Conservation (phyloP, 1,139 yeast genomes). For the Candida mesenterica region DNA sequence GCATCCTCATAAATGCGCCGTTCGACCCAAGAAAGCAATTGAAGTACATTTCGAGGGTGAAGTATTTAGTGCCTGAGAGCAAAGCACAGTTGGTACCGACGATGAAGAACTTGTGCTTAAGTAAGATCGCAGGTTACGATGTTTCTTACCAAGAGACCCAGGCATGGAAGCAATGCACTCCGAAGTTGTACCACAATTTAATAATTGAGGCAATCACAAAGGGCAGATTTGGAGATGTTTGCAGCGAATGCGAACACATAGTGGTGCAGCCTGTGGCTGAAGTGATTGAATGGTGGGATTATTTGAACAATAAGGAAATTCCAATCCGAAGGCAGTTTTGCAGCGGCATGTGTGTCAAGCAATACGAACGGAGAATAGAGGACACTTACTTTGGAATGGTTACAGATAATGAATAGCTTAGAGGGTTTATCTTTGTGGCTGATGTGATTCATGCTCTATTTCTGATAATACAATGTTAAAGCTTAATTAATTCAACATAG, state of each 20-base stretch:
- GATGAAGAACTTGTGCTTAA: constrained; percentile 41
- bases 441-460: no score
- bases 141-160: constrained; percentile 45
- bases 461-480: not conserved
- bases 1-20: constrained; percentile 7
- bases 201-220: constrained; percentile 44
- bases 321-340: constrained; percentile 50
- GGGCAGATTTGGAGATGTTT: constrained; percentile 45
- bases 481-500: constrained; percentile 33
- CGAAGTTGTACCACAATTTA: constrained; percentile 32
- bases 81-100: constrained; percentile 27
- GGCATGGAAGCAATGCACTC: constrained; percentile 41
- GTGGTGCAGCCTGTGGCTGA: constrained; percentile 53
- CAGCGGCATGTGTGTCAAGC: constrained; percentile 38
- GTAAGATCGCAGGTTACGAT: constrained; percentile 44
- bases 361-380: constrained; percentile 12
- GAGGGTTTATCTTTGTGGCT: no score
- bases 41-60: constrained; percentile 27
- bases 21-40: constrained; percentile 13
- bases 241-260: constrained; percentile 47
- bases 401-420: constrained; percentile 8
- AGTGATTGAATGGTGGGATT: constrained; percentile 63
- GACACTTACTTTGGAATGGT: constrained; percentile 1
- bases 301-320: constrained; percentile 35
- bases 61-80: constrained; percentile 12